Conservation (phyloP, 73 alveolate genomes). For the Breviolum minutum region DNA sequence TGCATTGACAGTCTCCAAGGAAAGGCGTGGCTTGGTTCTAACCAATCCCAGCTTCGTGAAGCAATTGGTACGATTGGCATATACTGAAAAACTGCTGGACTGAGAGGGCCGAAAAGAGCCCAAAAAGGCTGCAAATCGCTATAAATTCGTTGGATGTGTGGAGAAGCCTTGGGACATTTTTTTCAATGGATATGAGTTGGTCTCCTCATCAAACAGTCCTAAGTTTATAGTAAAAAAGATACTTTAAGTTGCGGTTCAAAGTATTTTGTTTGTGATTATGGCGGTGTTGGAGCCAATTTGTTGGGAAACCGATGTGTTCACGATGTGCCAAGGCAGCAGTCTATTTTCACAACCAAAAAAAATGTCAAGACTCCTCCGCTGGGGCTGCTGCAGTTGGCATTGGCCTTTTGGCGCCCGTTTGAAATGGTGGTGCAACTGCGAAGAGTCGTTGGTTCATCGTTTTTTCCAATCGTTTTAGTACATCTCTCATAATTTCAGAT, state of each 20-base stretch:
- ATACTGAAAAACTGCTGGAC: slow-evolving; percentile 36
- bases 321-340: too few species aligned
- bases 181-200: background rate
- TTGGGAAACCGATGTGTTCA: too few species aligned
- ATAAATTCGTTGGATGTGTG: background rate
- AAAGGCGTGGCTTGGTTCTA: slow-evolving; percentile 33
- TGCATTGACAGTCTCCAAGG: background rate
- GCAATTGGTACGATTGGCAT: slow-evolving; percentile 48
- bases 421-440: too few species aligned
- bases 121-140: background rate
- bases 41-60: slow-evolving; percentile 71
- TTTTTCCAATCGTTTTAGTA: too few species aligned
- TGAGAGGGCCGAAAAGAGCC: background rate
- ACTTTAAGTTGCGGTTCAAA: too few species aligned
- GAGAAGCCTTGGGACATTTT: background rate
- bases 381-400: background rate
- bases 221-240: too few species aligned
- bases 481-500: too few species aligned
- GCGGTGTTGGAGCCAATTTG: too few species aligned
- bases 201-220: background rate
- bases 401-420: background rate
- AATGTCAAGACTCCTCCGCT: too few species aligned
- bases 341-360: too few species aligned
- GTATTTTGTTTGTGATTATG: too few species aligned
- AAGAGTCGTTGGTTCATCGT: too few species aligned